A percentile compares a stretch with the other conserved stretches of the same genome.
These are phyloP conservation scores for Nicotiana paniculata DNA, from an alignment of 257 asterid genomes.

Conservation along the genomic window DNA sequence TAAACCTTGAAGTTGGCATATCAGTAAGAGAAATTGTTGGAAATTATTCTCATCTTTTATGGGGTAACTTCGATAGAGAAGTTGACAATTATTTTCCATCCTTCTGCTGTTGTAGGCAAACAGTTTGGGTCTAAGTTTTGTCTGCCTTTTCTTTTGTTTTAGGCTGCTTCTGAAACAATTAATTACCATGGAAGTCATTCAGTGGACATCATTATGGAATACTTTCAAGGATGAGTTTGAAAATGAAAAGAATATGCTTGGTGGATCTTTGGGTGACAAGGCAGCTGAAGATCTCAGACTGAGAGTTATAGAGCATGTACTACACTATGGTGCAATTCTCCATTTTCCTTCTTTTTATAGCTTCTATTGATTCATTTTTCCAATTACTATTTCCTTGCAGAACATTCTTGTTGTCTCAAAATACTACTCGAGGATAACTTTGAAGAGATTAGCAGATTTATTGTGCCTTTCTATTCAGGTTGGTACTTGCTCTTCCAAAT, in stretches of 20 bases:
- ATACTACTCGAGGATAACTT: constrained; percentile 80
- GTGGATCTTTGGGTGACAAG: constrained; percentile 83
- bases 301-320: constrained; percentile 94
- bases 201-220: constrained; percentile 80
- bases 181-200: constrained; percentile 91
- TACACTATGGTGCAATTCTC: not conserved
- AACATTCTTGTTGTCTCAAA: constrained; percentile 88
- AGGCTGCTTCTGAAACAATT: constrained; percentile 79
- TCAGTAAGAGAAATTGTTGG: not conserved
- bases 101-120: not conserved
- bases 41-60: not conserved
- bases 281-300: constrained; percentile 86
- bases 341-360: not conserved
- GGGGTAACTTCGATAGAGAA: not conserved
- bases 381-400: constrained; percentile 38
- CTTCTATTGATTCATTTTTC: not conserved
- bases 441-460: constrained; percentile 90
- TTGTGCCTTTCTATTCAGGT: constrained; percentile 81
- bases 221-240: constrained; percentile 86
- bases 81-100: not conserved
- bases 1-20: not conserved
- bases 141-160: not conserved
- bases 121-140: not conserved
- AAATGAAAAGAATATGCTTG: constrained; percentile 74
- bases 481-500: not conserved